Evolutionary conservation across 2,329 filamentous ascomycete species (phyloP), one percentile per base, ranked within the genome.

Genomic region (Plectosphaerella plurivora): DNA sequence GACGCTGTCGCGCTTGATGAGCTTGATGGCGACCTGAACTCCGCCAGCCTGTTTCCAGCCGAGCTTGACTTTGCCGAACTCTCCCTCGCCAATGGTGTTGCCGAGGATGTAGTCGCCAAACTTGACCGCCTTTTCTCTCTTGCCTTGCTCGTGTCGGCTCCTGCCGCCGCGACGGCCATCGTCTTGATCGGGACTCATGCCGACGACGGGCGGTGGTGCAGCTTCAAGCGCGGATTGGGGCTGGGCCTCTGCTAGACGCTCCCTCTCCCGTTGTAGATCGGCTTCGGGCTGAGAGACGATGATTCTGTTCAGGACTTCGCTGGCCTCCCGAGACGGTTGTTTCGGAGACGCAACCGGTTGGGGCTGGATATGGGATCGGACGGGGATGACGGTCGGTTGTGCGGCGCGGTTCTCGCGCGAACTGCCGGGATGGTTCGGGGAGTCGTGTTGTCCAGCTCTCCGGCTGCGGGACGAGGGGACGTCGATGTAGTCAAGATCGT

Each of bases 11-110:
- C 93, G 86, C 63, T 94, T 89, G 68, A 99, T 97, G 59, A 97
- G 84, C 72, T 99, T 99, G 77, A 99, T 97, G 57, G 94, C 94
- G 61, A 99, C 94, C 75, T 93, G 87, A 48, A 96, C 88, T 58
- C 87, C 92, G 55, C 91, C 92, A 70, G 96, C 92, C 67, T 91
- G 89, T 71, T 97, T 97, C 94, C 94, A 99, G 24, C 94, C 94
- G 65, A 97, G 84, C 72, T 97, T 97, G 63, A 99, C 94, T 68
- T 99, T 99, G 59, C 94, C 94, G 68, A 99, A 99, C 71, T 99
- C 94, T 56, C 94, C 94, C 74, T 97, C 94, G 49, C 94, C 94
- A 48, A 99, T 86, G 3, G 93, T 97, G 68, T 96, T 93, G 33
- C 94, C 94, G 4, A 99, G 80, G 55, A 96, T 91, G 70, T 97